Conservation (phyloP, 2,329 filamentous ascomycete species). For the Chrysoporthe austroafricana region DNA sequence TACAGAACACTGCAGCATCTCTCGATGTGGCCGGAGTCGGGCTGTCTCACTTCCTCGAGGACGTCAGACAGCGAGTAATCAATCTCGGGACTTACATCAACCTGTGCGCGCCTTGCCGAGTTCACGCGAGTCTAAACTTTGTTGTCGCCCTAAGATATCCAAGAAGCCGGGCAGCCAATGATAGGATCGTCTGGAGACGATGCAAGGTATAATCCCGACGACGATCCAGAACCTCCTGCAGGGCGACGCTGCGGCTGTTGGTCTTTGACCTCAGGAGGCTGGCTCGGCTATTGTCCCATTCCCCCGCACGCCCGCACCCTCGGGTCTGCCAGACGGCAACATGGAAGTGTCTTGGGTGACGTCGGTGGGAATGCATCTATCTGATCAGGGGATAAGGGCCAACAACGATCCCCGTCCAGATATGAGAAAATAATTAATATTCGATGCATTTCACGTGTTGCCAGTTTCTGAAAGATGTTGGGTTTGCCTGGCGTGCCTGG, state of each 20-base stretch:
- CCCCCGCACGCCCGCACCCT: constrained; percentile 1
- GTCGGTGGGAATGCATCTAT: not conserved
- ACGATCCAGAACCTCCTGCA: not conserved
- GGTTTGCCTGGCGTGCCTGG: too few species aligned
- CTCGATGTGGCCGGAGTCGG: too few species aligned
- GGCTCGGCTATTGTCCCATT: not conserved
- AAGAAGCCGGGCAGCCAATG: too few species aligned
- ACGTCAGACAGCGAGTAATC: too few species aligned
- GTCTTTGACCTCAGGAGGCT: constrained; percentile 9
- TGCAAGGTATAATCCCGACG: not conserved
- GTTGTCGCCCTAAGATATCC: too few species aligned
- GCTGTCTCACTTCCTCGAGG: not conserved
- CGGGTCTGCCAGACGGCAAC: not conserved
- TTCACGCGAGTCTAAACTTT: too few species aligned
- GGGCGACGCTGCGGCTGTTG: not conserved
- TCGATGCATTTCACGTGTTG: not conserved
- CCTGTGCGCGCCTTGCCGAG: not conserved
- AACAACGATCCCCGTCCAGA: not conserved
- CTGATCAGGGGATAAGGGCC: not conserved
- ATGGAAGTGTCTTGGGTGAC: not conserved
- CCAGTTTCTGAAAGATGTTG: not conserved
- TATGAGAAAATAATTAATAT: not conserved
- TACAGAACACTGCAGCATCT: too few species aligned
- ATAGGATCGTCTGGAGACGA: not conserved
- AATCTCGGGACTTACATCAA: too few species aligned